Evolutionary conservation across 139 green algal genomes (phyloP), one percentile per base, ranked within the genome.

Genomic region (Chlorella sp.): DNA sequence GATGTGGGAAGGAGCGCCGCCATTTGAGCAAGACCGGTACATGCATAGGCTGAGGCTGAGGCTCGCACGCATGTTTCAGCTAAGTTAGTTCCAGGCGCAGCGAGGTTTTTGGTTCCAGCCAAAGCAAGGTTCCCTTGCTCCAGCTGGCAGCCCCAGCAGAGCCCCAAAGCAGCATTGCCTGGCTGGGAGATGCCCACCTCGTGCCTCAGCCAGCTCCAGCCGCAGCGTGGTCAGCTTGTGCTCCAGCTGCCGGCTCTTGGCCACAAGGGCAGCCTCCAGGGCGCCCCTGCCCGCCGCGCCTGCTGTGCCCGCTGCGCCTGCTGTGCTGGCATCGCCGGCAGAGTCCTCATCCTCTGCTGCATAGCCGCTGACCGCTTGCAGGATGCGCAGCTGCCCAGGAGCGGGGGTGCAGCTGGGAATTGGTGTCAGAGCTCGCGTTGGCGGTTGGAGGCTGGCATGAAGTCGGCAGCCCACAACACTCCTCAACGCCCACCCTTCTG

Each of bases 201-300:
- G 60, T 14, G 87, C 77, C 40, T 93, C 85, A 26, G 88, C 89
- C 30, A 88, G 65, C 73, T 85, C 56, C 76, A 96, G 89, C 62
- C 92, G 87, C 2, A 88, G 83, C 88, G 94, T 92, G 32, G 95
- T 98, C 24, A 98, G 84, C 87, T 98, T 90, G 87, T 98, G 96
- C 91, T 98, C 96, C 86, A 98, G 84, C 73, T 94, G 94, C 34
- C 88, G 88, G 81, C 91, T 96, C 78, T 98, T 98, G 7, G 88
- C 81, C 84, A 98, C 83, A 74, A 98, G 91, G 70, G 96, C 67
- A 0, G 87, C 87, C 87, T 98, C 95, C 79, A 98, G 80, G 0
- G 88, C 40, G 30, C 58, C 77, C 17, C 77, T 64, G 20, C 76
- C 76, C 3, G 48, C 51, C 8, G 75, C 48, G 4, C 44, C 51